Percentiles rank a stretch among this genome's conserved stretches.
Evolutionary conservation across 2,329 filamentous ascomycete genomes (phyloP).

Genomic region (Periconia macrospinosa): DNA sequence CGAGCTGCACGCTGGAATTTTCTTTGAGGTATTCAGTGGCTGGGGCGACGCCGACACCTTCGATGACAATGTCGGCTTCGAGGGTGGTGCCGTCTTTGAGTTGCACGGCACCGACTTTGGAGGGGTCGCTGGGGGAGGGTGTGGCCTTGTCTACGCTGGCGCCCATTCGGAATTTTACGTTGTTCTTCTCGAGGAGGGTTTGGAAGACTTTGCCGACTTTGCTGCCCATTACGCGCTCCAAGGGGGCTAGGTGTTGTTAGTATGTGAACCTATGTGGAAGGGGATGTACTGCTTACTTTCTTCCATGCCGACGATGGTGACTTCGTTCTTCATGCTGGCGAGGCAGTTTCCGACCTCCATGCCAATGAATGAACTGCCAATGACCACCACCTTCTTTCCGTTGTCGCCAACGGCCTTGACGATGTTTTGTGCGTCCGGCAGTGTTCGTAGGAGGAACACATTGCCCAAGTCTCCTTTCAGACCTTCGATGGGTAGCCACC

Average conservation of each 20-base stretch:
- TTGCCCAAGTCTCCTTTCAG: constrained; percentile 81
- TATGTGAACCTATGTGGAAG: not conserved
- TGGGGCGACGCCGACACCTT: constrained; percentile 86
- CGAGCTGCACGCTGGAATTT: constrained; percentile 69
- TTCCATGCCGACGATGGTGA: constrained; percentile 89
- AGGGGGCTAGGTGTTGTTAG: constrained; percentile 57
- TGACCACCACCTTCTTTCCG: constrained; percentile 88
- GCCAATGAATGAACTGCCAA: constrained; percentile 95
- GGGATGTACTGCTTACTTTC: constrained; percentile 40
- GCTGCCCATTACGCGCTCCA: constrained; percentile 83
- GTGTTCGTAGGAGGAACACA: constrained; percentile 78
- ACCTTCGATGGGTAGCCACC: constrained; percentile 75
- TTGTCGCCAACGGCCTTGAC: constrained; percentile 74
- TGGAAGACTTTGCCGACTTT: constrained; percentile 81
- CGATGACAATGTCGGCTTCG: constrained; percentile 84
- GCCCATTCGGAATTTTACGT: constrained; percentile 83
- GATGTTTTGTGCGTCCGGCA: constrained; percentile 79
- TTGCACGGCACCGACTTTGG: constrained; percentile 75
- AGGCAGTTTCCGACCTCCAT: constrained; percentile 92
- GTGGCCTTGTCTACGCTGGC: constrained; percentile 82
- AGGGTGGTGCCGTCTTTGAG: constrained; percentile 85
- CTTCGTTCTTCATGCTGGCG: constrained; percentile 74
- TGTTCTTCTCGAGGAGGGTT: constrained; percentile 76
- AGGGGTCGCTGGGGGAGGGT: constrained; percentile 66
- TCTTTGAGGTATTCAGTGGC: constrained; percentile 80